phyloP scores from a whole-genome alignment of 2,329 filamentous ascomycete genomes.

The Elsinoe necatrix region DNA sequence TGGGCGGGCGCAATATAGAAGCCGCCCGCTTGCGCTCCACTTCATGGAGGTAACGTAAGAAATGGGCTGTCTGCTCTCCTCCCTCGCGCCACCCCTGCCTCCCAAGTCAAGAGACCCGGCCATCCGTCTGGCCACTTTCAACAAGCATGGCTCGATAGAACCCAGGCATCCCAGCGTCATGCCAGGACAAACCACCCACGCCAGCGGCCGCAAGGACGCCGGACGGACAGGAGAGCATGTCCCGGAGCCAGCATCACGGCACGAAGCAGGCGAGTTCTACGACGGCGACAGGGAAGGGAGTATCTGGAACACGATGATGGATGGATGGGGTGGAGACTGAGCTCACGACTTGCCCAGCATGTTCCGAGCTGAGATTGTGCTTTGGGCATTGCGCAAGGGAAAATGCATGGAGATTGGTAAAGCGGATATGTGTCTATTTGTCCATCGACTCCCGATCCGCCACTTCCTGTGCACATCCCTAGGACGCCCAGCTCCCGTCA shows the following conservation, averaged over 20 bases:
- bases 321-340: conserved; percentile 2
- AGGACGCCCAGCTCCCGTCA: too few relatives aligned
- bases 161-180: too few relatives aligned
- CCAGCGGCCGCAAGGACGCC: neutral
- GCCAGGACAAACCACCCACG: too few relatives aligned
- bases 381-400: too few relatives aligned
- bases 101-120: neutral
- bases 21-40: too few relatives aligned
- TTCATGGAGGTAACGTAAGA: too few relatives aligned
- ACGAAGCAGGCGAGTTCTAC: conserved; percentile 9
- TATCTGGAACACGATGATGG: conserved; percentile 4
- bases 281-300: conserved; percentile 8
- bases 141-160: neutral
- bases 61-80: neutral
- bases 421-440: too few relatives aligned
- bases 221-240: neutral
- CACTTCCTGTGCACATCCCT: too few relatives aligned
- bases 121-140: neutral
- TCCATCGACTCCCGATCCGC: too few relatives aligned
- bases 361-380: too few relatives aligned
- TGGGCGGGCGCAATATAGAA: too few relatives aligned
- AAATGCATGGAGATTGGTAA: neutral
- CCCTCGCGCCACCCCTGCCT: neutral
- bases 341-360: too few relatives aligned
- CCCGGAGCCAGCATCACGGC: neutral